These are phyloP conservation scores for Mortierella alpina DNA, from an alignment of 192 early-diverging fungal species.

Conservation along the genomic window DNA sequence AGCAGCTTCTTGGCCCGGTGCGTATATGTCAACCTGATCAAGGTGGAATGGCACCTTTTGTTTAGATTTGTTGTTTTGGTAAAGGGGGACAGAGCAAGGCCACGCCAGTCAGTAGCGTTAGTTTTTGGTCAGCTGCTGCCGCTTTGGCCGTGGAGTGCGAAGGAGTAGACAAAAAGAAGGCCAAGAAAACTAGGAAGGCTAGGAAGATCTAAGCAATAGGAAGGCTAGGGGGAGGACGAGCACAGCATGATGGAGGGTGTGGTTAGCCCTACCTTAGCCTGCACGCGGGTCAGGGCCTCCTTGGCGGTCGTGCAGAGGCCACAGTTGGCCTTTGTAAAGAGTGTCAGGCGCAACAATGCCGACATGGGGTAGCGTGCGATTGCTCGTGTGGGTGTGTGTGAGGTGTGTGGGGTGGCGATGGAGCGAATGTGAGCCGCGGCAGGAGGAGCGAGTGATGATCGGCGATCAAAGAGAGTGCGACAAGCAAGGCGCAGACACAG, in stretches of 20 bases:
- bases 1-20: constrained; percentile 31
- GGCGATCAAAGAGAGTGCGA: too few relatives aligned
- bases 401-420: too few relatives aligned
- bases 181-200: neutral
- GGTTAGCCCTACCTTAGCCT: constrained; percentile 51
- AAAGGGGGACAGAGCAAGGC: neutral
- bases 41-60: constrained; percentile 41
- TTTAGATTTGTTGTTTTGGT: neutral
- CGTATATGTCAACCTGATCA: constrained; percentile 52
- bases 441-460: too few relatives aligned
- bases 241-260: neutral
- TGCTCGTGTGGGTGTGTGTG: neutral
- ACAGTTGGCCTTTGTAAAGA: constrained; percentile 62
- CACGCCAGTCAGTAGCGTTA: too few relatives aligned
- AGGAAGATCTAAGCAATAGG: too few relatives aligned
- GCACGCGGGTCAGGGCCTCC: constrained; percentile 56
- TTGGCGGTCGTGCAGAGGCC: constrained; percentile 62
- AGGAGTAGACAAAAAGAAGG: neutral
- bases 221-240: neutral
- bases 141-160: too few relatives aligned
- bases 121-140: too few relatives aligned
- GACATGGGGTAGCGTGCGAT: constrained; percentile 4
- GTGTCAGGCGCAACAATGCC: constrained; percentile 46
- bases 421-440: too few relatives aligned
- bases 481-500: too few relatives aligned